Conservation (phyloP, 257 asterid species). For the Gentiana dahurica region DNA sequence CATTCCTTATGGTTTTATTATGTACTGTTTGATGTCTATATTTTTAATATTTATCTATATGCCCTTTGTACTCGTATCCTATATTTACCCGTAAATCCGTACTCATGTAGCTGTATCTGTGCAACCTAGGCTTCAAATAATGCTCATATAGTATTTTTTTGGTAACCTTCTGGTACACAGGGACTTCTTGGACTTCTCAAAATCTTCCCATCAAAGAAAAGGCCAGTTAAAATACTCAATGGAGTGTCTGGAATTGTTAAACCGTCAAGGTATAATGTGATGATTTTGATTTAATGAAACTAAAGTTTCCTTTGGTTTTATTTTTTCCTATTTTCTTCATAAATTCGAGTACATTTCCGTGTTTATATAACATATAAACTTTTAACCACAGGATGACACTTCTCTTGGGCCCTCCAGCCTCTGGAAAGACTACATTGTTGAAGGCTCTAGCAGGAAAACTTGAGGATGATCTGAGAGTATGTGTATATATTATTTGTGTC, state of each 20-base stretch:
- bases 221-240: slow-evolving; percentile 22
- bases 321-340: no score
- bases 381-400: slow-evolving; percentile 37
- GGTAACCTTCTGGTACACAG: slow-evolving; percentile 16
- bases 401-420: slow-evolving; percentile 58
- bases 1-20: no score
- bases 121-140: no score
- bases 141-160: no score
- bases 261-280: slow-evolving; percentile 36
- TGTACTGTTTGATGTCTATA: no score
- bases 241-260: slow-evolving; percentile 45
- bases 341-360: no score
- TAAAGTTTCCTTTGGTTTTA: no score
- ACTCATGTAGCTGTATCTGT: no score
- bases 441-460: slow-evolving; percentile 55
- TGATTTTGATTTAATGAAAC: no score
- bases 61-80: no score
- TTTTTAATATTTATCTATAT: no score
- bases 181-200: slow-evolving; percentile 43
- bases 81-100: no score
- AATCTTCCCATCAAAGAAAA: slow-evolving; percentile 51
- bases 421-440: slow-evolving; percentile 44
- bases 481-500: slow-evolving; percentile 5
- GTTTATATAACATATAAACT: neutral
- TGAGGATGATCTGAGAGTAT: slow-evolving; percentile 43